Conservation (phyloP, 805 yeast species). For the Ogataea saltuana region DNA sequence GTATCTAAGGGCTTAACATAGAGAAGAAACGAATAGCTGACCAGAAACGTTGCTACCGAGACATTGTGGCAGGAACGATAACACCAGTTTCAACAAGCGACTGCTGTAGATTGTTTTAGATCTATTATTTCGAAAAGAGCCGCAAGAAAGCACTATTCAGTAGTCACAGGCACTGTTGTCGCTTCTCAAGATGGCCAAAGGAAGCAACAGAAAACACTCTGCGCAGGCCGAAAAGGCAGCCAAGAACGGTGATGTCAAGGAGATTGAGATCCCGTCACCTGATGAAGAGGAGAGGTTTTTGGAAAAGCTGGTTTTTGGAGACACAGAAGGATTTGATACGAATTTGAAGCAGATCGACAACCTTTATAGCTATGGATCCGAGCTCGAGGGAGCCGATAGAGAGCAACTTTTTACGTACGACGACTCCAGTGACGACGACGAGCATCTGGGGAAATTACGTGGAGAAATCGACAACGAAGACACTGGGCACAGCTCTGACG, state of each 20-base stretch:
- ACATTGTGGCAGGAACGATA: neutral
- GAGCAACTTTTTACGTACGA: conserved; percentile 26
- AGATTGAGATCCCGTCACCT: conserved; percentile 57
- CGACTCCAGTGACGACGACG: conserved; percentile 35
- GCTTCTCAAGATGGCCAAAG: conserved; percentile 14
- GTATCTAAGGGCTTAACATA: neutral
- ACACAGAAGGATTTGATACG: conserved; percentile 66
- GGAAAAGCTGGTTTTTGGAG: conserved; percentile 90
- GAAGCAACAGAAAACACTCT: conserved; percentile 7
- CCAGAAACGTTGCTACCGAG: neutral
- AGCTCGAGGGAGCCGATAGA: conserved; percentile 34
- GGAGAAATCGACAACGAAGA: conserved; percentile 40
- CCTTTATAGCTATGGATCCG: conserved; percentile 48
- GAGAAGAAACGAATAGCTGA: neutral
- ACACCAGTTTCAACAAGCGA: neutral
- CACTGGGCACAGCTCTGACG: conserved; percentile 36
- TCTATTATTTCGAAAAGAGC: neutral
- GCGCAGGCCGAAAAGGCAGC: conserved; percentile 7
- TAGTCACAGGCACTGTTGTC: too few species aligned
- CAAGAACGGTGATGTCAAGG: conserved; percentile 15
- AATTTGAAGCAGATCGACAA: conserved; percentile 64
- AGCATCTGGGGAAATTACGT: conserved; percentile 43
- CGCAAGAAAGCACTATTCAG: too few species aligned
- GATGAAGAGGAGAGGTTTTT: conserved; percentile 80
- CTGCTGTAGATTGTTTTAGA: neutral